Evolutionary conservation across 2,329 filamentous ascomycete genomes (phyloP).

Genomic region (Pseudocercospora crystallina): DNA sequence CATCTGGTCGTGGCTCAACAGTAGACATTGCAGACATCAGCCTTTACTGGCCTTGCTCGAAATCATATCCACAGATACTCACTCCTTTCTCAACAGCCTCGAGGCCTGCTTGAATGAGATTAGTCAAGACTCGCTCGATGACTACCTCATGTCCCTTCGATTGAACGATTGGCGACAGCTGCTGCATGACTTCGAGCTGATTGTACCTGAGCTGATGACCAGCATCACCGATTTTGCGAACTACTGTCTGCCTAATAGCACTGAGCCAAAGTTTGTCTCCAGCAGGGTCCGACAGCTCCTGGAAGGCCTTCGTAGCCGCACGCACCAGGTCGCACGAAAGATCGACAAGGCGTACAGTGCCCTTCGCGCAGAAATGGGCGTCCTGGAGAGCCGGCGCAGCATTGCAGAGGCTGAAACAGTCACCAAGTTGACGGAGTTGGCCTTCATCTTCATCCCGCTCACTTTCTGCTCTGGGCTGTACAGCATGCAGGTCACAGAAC

Average conservation of each 20-base stretch:
- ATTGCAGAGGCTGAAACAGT: slow-evolving; percentile 35
- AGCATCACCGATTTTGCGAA: slow-evolving; percentile 12
- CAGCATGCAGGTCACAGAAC: slow-evolving; percentile 33
- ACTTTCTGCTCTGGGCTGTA: slow-evolving; percentile 32
- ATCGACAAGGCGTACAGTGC: slow-evolving; percentile 30
- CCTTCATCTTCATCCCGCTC: slow-evolving; percentile 36
- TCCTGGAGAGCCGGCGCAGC: slow-evolving; percentile 31
- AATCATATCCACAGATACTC: slow-evolving; percentile 4
- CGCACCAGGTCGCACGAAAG: too few relatives aligned
- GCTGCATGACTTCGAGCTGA: slow-evolving; percentile 15
- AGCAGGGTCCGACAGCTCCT: too few relatives aligned
- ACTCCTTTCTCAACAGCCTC: slow-evolving; percentile 9
- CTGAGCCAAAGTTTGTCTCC: too few relatives aligned
- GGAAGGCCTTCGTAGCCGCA: too few relatives aligned
- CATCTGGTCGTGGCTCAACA: too few relatives aligned
- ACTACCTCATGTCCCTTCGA: slow-evolving; percentile 13
- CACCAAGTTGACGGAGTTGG: slow-evolving; percentile 34
- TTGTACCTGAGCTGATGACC: slow-evolving; percentile 8
- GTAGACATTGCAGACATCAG: too few relatives aligned
- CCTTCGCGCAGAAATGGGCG: slow-evolving; percentile 39
- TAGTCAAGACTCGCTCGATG: slow-evolving; percentile 17
- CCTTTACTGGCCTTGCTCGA: too few relatives aligned
- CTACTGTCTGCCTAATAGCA: too few relatives aligned
- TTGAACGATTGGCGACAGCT: slow-evolving; percentile 14
- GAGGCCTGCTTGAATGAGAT: slow-evolving; percentile 15